phyloP scores from a whole-genome alignment of 345 rosid species.

The Hibiscus tridactylites region DNA sequence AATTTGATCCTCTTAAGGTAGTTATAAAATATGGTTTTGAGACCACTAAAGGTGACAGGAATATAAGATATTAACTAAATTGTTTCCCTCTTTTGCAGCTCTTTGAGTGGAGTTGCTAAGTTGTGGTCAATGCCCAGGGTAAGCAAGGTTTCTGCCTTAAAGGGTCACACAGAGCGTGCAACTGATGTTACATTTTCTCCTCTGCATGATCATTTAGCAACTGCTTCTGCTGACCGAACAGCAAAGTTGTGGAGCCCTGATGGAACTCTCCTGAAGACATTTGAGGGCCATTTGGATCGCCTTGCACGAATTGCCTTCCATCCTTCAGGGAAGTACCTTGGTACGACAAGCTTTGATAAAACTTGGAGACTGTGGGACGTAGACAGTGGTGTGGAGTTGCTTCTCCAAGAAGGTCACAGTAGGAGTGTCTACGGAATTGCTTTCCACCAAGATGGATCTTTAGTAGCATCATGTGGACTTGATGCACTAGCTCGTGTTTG shows the following conservation, averaged over 20 bases:
- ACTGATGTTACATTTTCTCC: slow-evolving; percentile 92
- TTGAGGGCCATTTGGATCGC: slow-evolving; percentile 87
- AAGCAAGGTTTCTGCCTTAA: slow-evolving; percentile 45
- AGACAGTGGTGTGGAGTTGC: slow-evolving; percentile 73
- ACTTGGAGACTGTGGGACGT: slow-evolving; percentile 98
- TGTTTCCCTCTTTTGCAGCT: slow-evolving; percentile 28
- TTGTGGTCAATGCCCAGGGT: slow-evolving; percentile 82
- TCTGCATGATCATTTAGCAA: slow-evolving; percentile 55
- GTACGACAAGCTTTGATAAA: slow-evolving; percentile 91
- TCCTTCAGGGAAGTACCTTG: slow-evolving; percentile 89
- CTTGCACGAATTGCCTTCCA: slow-evolving; percentile 90
- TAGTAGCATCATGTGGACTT: slow-evolving; percentile 82
- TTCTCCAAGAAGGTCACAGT: slow-evolving; percentile 96
- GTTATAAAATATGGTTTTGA: neutral
- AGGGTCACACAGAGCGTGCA: slow-evolving; percentile 86
- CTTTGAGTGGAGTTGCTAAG: slow-evolving; percentile 82
- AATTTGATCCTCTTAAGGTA: neutral
- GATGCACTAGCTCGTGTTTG: slow-evolving; percentile 90
- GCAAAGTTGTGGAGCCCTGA: slow-evolving; percentile 85
- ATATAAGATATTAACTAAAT: slow-evolving; percentile 2
- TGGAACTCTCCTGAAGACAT: slow-evolving; percentile 65
- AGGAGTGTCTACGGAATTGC: slow-evolving; percentile 84
- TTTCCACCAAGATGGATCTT: slow-evolving; percentile 91
- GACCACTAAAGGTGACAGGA: neutral
- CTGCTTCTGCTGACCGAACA: slow-evolving; percentile 97